Percentiles rank a stretch among this genome's conserved stretches.
Conservation (phyloP, 169 alveolate genomes). For the Plasmodium inui region DNA sequence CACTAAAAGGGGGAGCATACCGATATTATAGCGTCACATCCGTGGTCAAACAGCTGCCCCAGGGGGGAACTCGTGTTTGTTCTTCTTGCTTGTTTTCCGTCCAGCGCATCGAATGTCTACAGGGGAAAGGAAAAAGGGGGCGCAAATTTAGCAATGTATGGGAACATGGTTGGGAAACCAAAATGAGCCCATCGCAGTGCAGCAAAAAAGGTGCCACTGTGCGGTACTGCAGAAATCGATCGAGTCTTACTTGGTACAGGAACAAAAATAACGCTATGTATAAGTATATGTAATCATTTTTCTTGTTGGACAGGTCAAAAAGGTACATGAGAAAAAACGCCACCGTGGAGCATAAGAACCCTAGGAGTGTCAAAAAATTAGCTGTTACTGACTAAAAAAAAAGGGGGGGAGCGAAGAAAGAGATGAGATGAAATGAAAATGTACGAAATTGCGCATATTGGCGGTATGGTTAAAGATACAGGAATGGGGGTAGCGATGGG, state of each 20-base stretch:
- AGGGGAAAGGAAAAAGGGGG: conserved; percentile 50
- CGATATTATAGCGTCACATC: conserved; percentile 89
- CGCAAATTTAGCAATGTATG: background rate
- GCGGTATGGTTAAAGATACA: background rate
- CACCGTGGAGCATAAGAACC: conserved; percentile 51
- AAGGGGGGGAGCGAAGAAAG: background rate
- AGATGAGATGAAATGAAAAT: background rate
- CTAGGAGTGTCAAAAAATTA: conserved; percentile 66
- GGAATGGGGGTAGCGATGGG: background rate
- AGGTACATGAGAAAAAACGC: conserved; percentile 58
- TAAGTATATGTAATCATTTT: conserved; percentile 51
- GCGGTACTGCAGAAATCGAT: background rate
- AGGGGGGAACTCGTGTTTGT: conserved; percentile 87
- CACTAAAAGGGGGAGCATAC: conserved; percentile 1
- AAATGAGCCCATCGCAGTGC: background rate
- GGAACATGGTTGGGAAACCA: background rate
- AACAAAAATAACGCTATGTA: conserved; percentile 65
- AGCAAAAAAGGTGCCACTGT: background rate
- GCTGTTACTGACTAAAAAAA: conserved; percentile 57
- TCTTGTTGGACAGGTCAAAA: conserved; percentile 38
- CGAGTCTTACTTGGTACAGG: conserved; percentile 27
- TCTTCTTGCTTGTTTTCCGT: conserved; percentile 93
- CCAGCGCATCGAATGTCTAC: conserved; percentile 92
- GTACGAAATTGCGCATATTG: background rate
- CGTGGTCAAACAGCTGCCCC: conserved; percentile 93